A percentile compares a stretch with the other conserved stretches of the same genome.
Evolutionary conservation across 805 yeast species (phyloP).

Genomic region (Danielia oregonensis): DNA sequence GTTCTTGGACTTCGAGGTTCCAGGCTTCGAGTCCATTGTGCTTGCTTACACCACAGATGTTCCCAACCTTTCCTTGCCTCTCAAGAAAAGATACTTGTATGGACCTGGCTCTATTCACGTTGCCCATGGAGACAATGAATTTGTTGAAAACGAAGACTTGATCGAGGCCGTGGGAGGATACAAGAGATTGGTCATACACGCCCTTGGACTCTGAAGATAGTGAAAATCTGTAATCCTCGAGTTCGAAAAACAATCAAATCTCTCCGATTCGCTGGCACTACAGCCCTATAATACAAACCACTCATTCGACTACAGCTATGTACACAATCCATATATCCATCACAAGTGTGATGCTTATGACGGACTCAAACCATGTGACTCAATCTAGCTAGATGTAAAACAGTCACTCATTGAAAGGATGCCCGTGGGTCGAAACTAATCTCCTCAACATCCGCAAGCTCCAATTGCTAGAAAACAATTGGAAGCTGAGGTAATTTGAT

Average conservation of each 20-base stretch:
- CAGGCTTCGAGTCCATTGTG: slow-evolving; percentile 56
- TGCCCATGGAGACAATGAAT: slow-evolving; percentile 59
- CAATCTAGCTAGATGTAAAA: slow-evolving; percentile 32
- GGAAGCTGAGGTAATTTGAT: no score
- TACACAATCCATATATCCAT: slow-evolving; percentile 46
- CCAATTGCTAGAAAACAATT: no score
- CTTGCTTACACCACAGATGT: slow-evolving; percentile 48
- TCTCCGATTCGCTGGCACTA: no score
- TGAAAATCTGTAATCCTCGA: no score
- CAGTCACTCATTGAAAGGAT: slow-evolving; percentile 3
- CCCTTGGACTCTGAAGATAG: no score
- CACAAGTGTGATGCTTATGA: slow-evolving; percentile 26
- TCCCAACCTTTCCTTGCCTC: slow-evolving; percentile 22
- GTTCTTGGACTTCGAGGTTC: slow-evolving; percentile 53
- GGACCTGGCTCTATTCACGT: slow-evolving; percentile 66
- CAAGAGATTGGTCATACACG: slow-evolving; percentile 35
- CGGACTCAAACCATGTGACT: slow-evolving; percentile 48
- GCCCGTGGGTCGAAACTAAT: slow-evolving; percentile 1
- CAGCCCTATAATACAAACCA: no score
- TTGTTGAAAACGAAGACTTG: slow-evolving; percentile 45
- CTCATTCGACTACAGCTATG: slow-evolving; percentile 25
- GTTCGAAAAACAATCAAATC: no score
- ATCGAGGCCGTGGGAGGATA: slow-evolving; percentile 51
- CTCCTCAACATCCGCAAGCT: slow-evolving; percentile 12
- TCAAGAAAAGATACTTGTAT: slow-evolving; percentile 45